These are phyloP conservation scores for Saccharomycopsis javanensis DNA, from an alignment of 805 yeast genomes.

Conservation along the genomic window DNA sequence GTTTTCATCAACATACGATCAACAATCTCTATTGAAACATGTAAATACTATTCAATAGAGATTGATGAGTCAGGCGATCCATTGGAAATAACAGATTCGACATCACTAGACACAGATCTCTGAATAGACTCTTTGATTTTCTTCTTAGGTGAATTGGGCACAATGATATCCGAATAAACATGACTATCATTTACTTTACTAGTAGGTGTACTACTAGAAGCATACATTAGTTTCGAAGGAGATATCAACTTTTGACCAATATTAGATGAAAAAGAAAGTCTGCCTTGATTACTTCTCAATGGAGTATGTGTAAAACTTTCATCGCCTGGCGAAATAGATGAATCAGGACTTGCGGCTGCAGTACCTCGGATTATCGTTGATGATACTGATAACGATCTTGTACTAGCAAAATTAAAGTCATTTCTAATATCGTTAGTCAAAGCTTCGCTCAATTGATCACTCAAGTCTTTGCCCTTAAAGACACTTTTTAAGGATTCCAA, in stretches of 20 bases:
- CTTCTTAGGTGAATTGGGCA: constrained; percentile 5
- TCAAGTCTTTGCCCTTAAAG: not conserved
- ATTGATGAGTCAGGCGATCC: not conserved
- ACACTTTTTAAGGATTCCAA: not conserved
- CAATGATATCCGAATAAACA: constrained; percentile 11
- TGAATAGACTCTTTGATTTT: not conserved
- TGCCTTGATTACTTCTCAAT: not conserved
- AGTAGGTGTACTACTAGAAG: constrained; percentile 2
- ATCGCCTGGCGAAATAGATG: not conserved
- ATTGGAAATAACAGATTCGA: not conserved
- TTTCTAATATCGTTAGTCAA: not conserved
- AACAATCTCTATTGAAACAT: not conserved
- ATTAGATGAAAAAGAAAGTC: not conserved
- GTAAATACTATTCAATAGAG: not conserved
- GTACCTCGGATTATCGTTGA: not conserved
- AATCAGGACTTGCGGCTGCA: not conserved
- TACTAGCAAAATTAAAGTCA: not conserved
- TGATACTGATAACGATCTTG: not conserved
- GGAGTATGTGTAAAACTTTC: not conserved
- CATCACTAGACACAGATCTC: not conserved
- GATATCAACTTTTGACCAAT: constrained; percentile 1
- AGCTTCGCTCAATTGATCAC: not conserved
- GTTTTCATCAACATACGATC: too few relatives aligned
- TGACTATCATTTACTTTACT: constrained; percentile 3
- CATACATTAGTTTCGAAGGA: constrained; percentile 8